A percentile compares a stretch with the other conserved stretches of the same genome.
phyloP scores from a whole-genome alignment of 2,329 filamentous ascomycete genomes.

The Didymella lethalis region DNA sequence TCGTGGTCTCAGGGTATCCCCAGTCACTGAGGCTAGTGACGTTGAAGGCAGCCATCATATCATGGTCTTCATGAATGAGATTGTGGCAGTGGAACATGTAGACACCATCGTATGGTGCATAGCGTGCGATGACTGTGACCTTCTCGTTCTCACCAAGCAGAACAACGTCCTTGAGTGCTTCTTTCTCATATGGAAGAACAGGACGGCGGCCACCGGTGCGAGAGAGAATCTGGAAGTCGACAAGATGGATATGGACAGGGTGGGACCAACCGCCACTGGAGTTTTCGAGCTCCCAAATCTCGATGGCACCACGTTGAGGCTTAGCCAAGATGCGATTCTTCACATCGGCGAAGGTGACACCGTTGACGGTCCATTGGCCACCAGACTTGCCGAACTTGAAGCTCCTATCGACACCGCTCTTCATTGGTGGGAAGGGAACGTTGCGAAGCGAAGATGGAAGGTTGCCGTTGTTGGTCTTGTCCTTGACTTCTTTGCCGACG shows the following conservation, averaged over 20 bases:
- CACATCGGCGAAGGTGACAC: slow-evolving; percentile 46
- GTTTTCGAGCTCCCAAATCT: slow-evolving; percentile 56
- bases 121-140: slow-evolving; percentile 44
- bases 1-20: slow-evolving; percentile 47
- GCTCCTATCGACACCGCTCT: slow-evolving; percentile 39
- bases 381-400: slow-evolving; percentile 46
- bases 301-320: slow-evolving; percentile 45
- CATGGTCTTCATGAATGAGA: slow-evolving; percentile 56
- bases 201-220: slow-evolving; percentile 55
- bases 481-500: slow-evolving; percentile 51
- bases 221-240: slow-evolving; percentile 64
- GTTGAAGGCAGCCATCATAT: slow-evolving; percentile 58
- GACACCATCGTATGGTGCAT: slow-evolving; percentile 56
- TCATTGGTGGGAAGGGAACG: slow-evolving; percentile 45
- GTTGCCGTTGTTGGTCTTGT: slow-evolving; percentile 35
- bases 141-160: slow-evolving; percentile 61
- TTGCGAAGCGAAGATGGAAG: slow-evolving; percentile 39
- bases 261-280: slow-evolving; percentile 61
- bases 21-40: slow-evolving; percentile 46
- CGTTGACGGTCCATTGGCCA: slow-evolving; percentile 52
- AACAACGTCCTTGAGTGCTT: slow-evolving; percentile 66
- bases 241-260: slow-evolving; percentile 65
- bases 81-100: slow-evolving; percentile 61
- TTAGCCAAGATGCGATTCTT: slow-evolving; percentile 49
- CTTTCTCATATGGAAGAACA: slow-evolving; percentile 62